Base-by-base conservation (phyloP, 352 stramenopile species). In the Phytophthora fragariae region DNA sequence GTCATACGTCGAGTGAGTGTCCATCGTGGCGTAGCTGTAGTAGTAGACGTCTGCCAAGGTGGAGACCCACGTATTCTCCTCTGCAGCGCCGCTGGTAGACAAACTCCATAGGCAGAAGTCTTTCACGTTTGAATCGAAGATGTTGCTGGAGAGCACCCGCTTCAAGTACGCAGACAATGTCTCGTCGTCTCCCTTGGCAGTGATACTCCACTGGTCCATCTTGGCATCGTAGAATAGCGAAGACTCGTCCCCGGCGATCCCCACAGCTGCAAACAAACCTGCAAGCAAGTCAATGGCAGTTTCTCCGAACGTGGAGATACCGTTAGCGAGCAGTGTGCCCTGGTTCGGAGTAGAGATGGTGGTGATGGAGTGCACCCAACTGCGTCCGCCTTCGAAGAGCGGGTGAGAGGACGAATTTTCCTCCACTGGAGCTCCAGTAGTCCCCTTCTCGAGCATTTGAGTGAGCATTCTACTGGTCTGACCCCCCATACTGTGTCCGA, bases 401-500 rank as follows among this genome's bases (percentile, higher is more conserved):
- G 39, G 39, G 39, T 29, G 50, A 65, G 61, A 69, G 11, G 66
- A 63, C 8, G 73, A 15, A 5, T 29, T 31, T 35, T 83, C 70
- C 0, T 54, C 66, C 39, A 47, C 39, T 14, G 39, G 39, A 0
- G 83, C 72, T 7, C 79, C 80, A 19, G 57, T 67, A 6, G 54
- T 77, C 4, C 84, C 84, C 9, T 88, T 75, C 24, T 65, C 57
- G 1, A 92, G 72, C 17, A 92, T 33, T 62, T 90, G 76, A 1
- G 84, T 46, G n/a, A 92, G 72, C 82, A 89, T 92, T 19, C 84
- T 77, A 21, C 89, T 80, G 29, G 84, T 92, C 68, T 84, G 75
- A n/a, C 84, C 84, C n/a, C 84, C 84, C 84, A 92, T 92, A 35
- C 76, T 86, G 82, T 92, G 84, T 24, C 84, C 29, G 3, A 31